Percentiles rank a stretch among this genome's conserved stretches.
Evolutionary conservation across 495 filamentous ascomycete species (phyloP).

Genomic region (Penicillium paradoxum): DNA sequence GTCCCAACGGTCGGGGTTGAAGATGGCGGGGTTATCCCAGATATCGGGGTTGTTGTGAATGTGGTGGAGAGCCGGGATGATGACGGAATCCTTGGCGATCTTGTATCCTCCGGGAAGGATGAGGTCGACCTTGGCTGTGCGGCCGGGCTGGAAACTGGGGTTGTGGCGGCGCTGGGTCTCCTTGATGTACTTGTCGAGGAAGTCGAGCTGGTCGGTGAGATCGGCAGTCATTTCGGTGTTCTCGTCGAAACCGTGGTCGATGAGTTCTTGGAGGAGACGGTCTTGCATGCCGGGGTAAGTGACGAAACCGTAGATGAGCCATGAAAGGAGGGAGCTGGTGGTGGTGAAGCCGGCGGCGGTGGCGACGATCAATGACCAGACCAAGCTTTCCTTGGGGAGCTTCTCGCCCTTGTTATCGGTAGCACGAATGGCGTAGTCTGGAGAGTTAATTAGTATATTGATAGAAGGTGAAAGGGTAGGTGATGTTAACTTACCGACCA

Average conservation of each 20-base stretch:
- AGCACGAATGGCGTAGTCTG: conserved; percentile 44
- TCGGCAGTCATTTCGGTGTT: conserved; percentile 28
- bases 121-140: conserved; percentile 45
- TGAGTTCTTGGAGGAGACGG: conserved; percentile 46
- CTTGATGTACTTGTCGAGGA: conserved; percentile 52
- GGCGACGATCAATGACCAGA: conserved; percentile 23
- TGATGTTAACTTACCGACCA: conserved; percentile 25
- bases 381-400: conserved; percentile 34
- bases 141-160: conserved; percentile 49
- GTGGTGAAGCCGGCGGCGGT: conserved; percentile 27
- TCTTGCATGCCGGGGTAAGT: conserved; percentile 48
- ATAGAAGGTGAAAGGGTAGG: background rate
- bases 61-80: conserved; percentile 44
- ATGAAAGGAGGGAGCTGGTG: conserved; percentile 33
- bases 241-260: conserved; percentile 41
- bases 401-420: conserved; percentile 47
- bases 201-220: conserved; percentile 28
- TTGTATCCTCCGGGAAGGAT: conserved; percentile 52
- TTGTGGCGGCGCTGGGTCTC: conserved; percentile 53
- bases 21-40: conserved; percentile 47
- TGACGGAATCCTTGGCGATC: conserved; percentile 37
- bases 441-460: background rate
- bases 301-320: conserved; percentile 47
- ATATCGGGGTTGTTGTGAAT: conserved; percentile 47
- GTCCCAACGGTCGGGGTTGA: conserved; percentile 53